Evolutionary conservation across 768 basidiomycete species (phyloP).

Genomic region (Podaxis sp.): DNA sequence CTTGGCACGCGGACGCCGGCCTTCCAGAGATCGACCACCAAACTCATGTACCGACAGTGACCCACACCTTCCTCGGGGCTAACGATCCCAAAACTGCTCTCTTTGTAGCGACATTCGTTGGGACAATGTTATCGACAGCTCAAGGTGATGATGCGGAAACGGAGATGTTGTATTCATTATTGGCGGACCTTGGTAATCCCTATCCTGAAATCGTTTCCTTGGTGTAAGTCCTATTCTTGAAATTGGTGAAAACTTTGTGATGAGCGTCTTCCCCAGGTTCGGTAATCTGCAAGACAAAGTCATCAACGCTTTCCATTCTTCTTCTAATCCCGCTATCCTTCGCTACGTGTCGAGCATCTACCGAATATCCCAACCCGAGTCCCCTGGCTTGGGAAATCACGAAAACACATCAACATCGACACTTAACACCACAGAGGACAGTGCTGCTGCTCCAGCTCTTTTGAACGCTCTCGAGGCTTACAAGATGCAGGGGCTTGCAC

Average conservation of each 20-base stretch:
- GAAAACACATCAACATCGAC: constrained; percentile 58
- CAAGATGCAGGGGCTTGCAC: constrained; percentile 74
- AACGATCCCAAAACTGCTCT: constrained; percentile 65
- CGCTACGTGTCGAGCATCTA: constrained; percentile 75
- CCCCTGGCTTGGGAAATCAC: constrained; percentile 29
- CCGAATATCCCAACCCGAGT: constrained; percentile 63
- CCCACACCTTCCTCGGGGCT: constrained; percentile 59
- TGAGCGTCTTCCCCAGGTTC: constrained; percentile 48
- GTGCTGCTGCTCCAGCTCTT: constrained; percentile 48
- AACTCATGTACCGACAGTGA: constrained; percentile 50
- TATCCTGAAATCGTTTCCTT: constrained; percentile 75
- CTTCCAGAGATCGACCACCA: constrained; percentile 39
- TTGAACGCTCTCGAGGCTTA: constrained; percentile 65
- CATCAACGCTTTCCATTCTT: constrained; percentile 67
- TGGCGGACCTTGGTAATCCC: constrained; percentile 65
- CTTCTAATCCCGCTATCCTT: constrained; percentile 71
- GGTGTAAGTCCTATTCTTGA: constrained; percentile 51
- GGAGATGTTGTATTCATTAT: constrained; percentile 73
- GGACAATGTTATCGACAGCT: constrained; percentile 71
- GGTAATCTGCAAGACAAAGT: constrained; percentile 76
- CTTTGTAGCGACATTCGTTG: constrained; percentile 71
- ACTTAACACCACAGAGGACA: constrained; percentile 63
- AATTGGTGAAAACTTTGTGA: constrained; percentile 4
- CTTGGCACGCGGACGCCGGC: constrained; percentile 40
- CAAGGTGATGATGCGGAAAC: constrained; percentile 82